A percentile compares a stretch with the other conserved stretches of the same genome.
Conservation (phyloP, 148 eudicot genomes). For the Oxyria digyna region DNA sequence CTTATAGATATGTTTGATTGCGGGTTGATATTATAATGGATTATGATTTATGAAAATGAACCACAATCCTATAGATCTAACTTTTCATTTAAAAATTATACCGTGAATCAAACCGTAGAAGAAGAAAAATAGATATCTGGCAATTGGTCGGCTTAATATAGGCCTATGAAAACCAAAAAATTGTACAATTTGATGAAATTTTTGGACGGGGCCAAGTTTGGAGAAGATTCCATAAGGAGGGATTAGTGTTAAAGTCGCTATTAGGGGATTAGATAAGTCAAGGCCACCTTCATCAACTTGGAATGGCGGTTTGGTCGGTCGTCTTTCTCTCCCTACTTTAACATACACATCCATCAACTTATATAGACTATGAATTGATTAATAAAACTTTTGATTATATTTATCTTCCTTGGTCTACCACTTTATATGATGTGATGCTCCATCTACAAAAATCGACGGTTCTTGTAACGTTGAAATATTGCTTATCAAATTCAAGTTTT, state of each 20-base stretch:
- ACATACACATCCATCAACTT: neutral
- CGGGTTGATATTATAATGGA: too few relatives aligned
- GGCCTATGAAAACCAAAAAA: neutral
- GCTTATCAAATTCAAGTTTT: too few relatives aligned
- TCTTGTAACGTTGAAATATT: neutral
- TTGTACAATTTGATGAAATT: neutral
- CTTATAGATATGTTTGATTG: too few relatives aligned
- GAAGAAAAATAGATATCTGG: too few relatives aligned
- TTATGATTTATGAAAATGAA: too few relatives aligned
- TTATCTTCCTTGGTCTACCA: neutral
- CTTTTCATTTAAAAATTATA: too few relatives aligned
- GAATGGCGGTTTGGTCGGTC: conserved; percentile 8
- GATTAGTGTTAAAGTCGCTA: neutral
- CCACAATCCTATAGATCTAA: too few relatives aligned
- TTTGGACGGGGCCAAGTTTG: neutral
- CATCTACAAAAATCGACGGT: neutral
- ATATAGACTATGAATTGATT: neutral
- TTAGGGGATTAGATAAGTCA: conserved; percentile 1
- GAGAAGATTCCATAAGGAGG: neutral
- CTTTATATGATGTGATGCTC: neutral
- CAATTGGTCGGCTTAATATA: neutral
- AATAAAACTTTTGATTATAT: neutral
- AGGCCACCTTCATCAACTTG: neutral
- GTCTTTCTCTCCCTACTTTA: neutral
- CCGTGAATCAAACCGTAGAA: too few relatives aligned